A percentile compares a stretch with the other conserved stretches of the same genome.
Conservation (phyloP, 352 stramenopile species). For the Phytophthora syringae region DNA sequence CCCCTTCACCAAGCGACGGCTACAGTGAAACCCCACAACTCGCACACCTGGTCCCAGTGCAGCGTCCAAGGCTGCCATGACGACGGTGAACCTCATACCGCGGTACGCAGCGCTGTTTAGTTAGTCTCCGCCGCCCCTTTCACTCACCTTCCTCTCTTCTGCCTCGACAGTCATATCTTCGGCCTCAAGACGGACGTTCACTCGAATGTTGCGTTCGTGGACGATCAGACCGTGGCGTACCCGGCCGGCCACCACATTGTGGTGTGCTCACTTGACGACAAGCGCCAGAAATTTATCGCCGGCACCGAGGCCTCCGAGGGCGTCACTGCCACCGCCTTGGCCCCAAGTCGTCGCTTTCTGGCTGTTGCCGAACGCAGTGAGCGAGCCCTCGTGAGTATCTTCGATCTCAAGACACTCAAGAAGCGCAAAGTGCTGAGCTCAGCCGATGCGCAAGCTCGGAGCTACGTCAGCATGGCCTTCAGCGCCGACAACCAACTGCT, state of each 20-base stretch:
- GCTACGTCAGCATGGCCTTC: constrained; percentile 89
- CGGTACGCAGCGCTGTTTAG: constrained; percentile 21
- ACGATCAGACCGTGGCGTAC: constrained; percentile 86
- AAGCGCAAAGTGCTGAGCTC: constrained; percentile 89
- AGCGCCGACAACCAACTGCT: constrained; percentile 91
- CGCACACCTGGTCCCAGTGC: neutral
- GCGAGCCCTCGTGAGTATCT: constrained; percentile 79
- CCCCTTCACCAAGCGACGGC: constrained; percentile 5
- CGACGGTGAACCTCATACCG: constrained; percentile 51
- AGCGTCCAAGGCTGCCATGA: constrained; percentile 24
- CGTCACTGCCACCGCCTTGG: constrained; percentile 71
- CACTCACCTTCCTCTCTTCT: constrained; percentile 17
- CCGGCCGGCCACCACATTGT: constrained; percentile 90
- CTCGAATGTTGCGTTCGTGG: constrained; percentile 84
- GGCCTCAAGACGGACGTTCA: constrained; percentile 88
- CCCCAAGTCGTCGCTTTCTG: constrained; percentile 78
- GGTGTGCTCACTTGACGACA: constrained; percentile 90
- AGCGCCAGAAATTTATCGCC: constrained; percentile 92
- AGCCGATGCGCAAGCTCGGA: constrained; percentile 66
- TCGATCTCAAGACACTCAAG: constrained; percentile 91
- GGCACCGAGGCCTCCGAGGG: constrained; percentile 75
- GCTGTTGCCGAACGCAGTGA: constrained; percentile 81
- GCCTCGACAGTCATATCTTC: constrained; percentile 83
- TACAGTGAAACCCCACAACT: constrained; percentile 6
- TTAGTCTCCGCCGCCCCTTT: neutral